Conservation (phyloP, 1,284 basidiomycete species). For the Heterobasidion parviporum region DNA sequence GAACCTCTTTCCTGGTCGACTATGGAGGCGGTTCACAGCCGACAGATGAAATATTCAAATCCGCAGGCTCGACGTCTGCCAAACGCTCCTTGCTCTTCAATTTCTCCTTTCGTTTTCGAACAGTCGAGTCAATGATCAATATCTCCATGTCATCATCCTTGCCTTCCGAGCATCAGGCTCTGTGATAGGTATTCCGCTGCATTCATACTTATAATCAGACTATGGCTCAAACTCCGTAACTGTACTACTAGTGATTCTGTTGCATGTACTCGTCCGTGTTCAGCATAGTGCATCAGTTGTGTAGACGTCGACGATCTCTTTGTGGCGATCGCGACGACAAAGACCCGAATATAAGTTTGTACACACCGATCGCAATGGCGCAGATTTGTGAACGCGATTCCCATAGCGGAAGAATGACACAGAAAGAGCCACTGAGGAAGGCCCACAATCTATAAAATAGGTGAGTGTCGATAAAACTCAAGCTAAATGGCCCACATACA, state of each 20-base stretch:
- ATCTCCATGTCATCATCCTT: no score
- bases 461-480: background rate
- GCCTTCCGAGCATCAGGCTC: no score
- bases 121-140: no score
- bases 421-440: conserved; percentile 35
- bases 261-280: no score
- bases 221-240: no score
- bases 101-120: no score
- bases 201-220: background rate
- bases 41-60: background rate
- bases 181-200: background rate
- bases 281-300: no score
- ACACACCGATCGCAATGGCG: conserved; percentile 19
- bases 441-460: conserved; percentile 32
- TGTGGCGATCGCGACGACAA: no score
- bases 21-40: background rate
- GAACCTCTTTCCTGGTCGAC: background rate
- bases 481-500: conserved; percentile 23
- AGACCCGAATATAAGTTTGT: background rate
- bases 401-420: conserved; percentile 39
- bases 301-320: no score
- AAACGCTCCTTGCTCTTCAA: no score
- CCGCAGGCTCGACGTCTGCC: no score
- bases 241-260: no score
- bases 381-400: conserved; percentile 34